Evolutionary conservation across 1,139 yeast species (phyloP).

Genomic region (Nakaseomyces kungkrabaensis): DNA sequence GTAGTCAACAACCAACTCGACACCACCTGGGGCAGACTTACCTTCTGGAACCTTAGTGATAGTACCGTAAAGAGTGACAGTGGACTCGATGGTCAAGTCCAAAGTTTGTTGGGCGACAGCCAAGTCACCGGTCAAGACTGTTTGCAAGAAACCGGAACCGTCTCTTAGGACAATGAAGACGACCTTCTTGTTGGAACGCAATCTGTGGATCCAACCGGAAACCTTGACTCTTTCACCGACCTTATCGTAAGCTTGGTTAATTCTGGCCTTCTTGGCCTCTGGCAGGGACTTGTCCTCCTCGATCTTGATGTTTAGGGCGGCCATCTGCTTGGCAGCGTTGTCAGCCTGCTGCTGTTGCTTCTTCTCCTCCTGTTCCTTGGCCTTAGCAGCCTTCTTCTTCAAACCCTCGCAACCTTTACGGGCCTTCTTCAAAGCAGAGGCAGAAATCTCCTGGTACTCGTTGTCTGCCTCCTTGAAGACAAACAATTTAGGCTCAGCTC

Average conservation of each 20-base stretch:
- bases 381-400: slow-evolving; percentile 82
- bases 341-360: slow-evolving; percentile 52
- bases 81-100: slow-evolving; percentile 80
- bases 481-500: slow-evolving; percentile 46
- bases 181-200: slow-evolving; percentile 84
- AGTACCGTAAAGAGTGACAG: slow-evolving; percentile 70
- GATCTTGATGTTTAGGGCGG: slow-evolving; percentile 65
- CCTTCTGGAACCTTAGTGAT: slow-evolving; percentile 86
- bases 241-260: slow-evolving; percentile 42
- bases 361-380: slow-evolving; percentile 53
- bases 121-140: slow-evolving; percentile 80
- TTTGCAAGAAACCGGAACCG: slow-evolving; percentile 85
- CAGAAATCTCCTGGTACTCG: slow-evolving; percentile 68
- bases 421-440: slow-evolving; percentile 91
- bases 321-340: slow-evolving; percentile 61
- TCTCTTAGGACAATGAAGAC: slow-evolving; percentile 90
- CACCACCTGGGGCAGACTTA: slow-evolving; percentile 95
- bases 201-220: slow-evolving; percentile 94
- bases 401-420: slow-evolving; percentile 91
- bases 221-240: slow-evolving; percentile 60
- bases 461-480: slow-evolving; percentile 60
- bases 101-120: slow-evolving; percentile 83
- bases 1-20: slow-evolving; percentile 84
- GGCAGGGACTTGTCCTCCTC: slow-evolving; percentile 68
- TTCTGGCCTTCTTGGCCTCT: slow-evolving; percentile 56